Conservation (phyloP, 2,329 filamentous ascomycete genomes). For the Stylonectria norvegica region DNA sequence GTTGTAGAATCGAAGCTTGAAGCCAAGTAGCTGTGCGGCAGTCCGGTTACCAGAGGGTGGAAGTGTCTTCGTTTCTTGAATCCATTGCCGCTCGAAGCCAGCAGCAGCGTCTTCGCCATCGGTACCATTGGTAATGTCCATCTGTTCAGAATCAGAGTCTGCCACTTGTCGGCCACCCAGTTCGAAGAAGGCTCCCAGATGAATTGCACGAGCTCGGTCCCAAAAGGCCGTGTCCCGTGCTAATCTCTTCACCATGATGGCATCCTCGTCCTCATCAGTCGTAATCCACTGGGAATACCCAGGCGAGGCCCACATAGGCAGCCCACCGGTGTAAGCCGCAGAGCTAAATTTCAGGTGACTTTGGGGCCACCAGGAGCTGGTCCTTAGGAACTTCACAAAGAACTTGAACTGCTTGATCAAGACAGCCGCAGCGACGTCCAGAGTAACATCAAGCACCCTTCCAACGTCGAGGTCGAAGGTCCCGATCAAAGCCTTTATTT, state of each 20-base stretch:
- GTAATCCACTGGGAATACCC: slow-evolving; percentile 60
- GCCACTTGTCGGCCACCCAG: slow-evolving; percentile 70
- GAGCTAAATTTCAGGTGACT: slow-evolving; percentile 45
- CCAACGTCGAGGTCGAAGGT: slow-evolving; percentile 97
- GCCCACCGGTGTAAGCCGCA: slow-evolving; percentile 53
- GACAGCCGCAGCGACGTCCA: slow-evolving; percentile 92
- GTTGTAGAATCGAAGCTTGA: slow-evolving; percentile 94
- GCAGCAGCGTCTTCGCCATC: slow-evolving; percentile 46
- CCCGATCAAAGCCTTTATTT: slow-evolving; percentile 89
- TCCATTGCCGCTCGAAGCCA: slow-evolving; percentile 67
- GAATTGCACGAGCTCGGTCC: slow-evolving; percentile 70
- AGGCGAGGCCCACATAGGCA: slow-evolving; percentile 85
- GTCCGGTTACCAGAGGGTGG: slow-evolving; percentile 85
- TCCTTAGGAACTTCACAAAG: slow-evolving; percentile 87
- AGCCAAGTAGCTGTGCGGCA: slow-evolving; percentile 90
- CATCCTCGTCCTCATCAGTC: slow-evolving; percentile 65
- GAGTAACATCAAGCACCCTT: slow-evolving; percentile 85
- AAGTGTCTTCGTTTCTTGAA: slow-evolving; percentile 73
- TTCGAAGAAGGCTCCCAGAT: slow-evolving; percentile 84
- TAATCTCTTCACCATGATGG: slow-evolving; percentile 54
- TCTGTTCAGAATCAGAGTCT: slow-evolving; percentile 51
- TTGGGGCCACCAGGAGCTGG: slow-evolving; percentile 95
- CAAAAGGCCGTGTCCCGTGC: slow-evolving; percentile 76
- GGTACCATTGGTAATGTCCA: slow-evolving; percentile 36
- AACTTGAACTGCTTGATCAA: slow-evolving; percentile 91